phyloP scores from a whole-genome alignment of 169 alveolate genomes.

The Ichthyophthirius multifiliis region DNA sequence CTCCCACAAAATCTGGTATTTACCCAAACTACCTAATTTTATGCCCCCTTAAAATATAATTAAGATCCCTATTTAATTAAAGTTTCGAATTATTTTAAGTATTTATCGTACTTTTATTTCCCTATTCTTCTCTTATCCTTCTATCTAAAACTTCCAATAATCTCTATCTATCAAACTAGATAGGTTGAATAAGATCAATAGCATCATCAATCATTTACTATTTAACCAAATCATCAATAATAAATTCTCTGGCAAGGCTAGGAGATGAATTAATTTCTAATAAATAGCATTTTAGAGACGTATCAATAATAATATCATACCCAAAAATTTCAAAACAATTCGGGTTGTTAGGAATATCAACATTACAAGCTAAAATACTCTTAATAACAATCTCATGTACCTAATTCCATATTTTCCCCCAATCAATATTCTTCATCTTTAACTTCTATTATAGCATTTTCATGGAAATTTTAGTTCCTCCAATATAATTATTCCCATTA shows the following conservation, averaged over 20 bases:
- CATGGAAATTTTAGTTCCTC: slow-evolving; percentile 79
- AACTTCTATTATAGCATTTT: slow-evolving; percentile 57
- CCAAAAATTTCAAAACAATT: slow-evolving; percentile 87
- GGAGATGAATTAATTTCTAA: slow-evolving; percentile 87
- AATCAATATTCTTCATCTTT: slow-evolving; percentile 52
- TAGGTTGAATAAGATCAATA: slow-evolving; percentile 75
- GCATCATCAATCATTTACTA: slow-evolving; percentile 81
- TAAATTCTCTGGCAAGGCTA: slow-evolving; percentile 79
- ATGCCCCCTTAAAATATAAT: slow-evolving; percentile 72
- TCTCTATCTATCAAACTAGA: slow-evolving; percentile 68
- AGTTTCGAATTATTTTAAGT: slow-evolving; percentile 57
- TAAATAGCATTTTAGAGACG: slow-evolving; percentile 68
- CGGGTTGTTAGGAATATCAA: slow-evolving; percentile 73
- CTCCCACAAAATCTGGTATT: slow-evolving; percentile 79
- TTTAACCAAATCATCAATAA: slow-evolving; percentile 85
- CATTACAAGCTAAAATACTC: slow-evolving; percentile 66
- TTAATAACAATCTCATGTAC: slow-evolving; percentile 71
- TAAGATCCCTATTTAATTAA: slow-evolving; percentile 70
- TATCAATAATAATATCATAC: slow-evolving; percentile 82
- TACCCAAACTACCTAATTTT: slow-evolving; percentile 75
- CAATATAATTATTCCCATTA: slow-evolving; percentile 32
- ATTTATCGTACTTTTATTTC: slow-evolving; percentile 51
- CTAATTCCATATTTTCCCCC: slow-evolving; percentile 62
- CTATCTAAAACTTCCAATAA: slow-evolving; percentile 80
- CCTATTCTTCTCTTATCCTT: slow-evolving; percentile 68